Evolutionary conservation across 1,284 basidiomycete species (phyloP), one percentile per base, ranked within the genome.

Genomic region (Erythrobasidium hasegawianum): DNA sequence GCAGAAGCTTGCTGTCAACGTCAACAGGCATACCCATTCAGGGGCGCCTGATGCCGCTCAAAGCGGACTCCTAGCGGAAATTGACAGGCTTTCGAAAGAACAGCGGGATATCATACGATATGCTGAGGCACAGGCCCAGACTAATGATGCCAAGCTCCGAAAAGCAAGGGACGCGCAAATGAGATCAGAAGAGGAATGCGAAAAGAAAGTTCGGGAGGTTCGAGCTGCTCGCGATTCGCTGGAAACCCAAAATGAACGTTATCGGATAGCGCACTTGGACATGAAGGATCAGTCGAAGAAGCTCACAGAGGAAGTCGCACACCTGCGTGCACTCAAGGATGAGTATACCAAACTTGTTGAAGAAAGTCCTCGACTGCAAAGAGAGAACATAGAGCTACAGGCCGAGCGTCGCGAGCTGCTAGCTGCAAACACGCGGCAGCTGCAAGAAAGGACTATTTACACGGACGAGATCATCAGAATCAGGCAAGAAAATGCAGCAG

Each of bases 211-310:
- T 7, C 24, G 18, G 16, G 14, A 27, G 13, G 22, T 57, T 5
- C 53, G 56, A 50, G 38, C 14, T 22, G 39, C 61, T 18, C 38
- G 61, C 24, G 5, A n/a, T 1, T 20, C 40, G 38, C 53, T 64
- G 9, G 61, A 64, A 22, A 43, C 27, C 40, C 53, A 64, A n/a
- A 54, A 53, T 7, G 20, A 54, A 2, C 29, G 52, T 14, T 64
- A 55, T 26, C 13, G 22, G 8, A 3, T 18, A 18, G 22, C n/a
- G 40, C 16, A 14, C 7, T 38, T 33, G 54, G 13, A 14, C n/a
- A 13, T 38, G 13, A 40, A 24, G 5, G 54, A 56, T n/a, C 22
- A 57, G 22, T 16, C 11, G 3, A 41, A 50, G 13, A 18, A 38
- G 33, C 33, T 52, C 2, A n/a, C 13, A 9, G 18, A 50, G n/a